Base-by-base conservation (phyloP, 176 grass and related monocot species). In the Pharus latifolius region DNA sequence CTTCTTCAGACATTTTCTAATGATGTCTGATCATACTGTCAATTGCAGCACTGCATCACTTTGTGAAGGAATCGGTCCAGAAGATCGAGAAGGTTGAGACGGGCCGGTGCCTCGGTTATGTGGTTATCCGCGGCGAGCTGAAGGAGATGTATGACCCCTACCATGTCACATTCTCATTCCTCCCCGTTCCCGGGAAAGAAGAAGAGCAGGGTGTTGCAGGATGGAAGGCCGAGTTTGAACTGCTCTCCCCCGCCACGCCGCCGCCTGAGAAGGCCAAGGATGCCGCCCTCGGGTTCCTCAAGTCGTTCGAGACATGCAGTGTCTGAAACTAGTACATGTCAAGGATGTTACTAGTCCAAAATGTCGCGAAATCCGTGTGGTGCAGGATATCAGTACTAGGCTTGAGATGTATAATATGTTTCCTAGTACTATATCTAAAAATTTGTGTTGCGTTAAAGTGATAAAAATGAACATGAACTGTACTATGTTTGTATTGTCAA, bases 141-240 rank as follows among this genome's bases (percentile, higher is more conserved):
- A 75, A 65, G 18, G 24, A 76, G 27, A 28, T 78, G 50, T 87
- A 82, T 16, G 65, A 87, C 3, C 84, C 78, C 18, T 82, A 82
- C 50, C 56, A 52, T 52, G 78, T 87, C 46, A 78, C 78, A 25
- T 62, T 82, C 65, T 44, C 78, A 2, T 82, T 87, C 16, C 7
- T 52, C 23, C 78, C 78, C 0, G 70, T 81, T 13, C 22, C 46
- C 0, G 65, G 64, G 13, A 81, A 65, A 18, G 83, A 81, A 67
- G 40, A 12, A 0, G 69, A 86, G 41, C 63, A 66, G 57, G 81
- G 78, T 40, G 42, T 62, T 1, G 78, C 70, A 4, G 71, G 55
- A 47, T 86, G 83, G 83, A 81, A 81, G 64, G 77, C 83, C 1
- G 78, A 86, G 46, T 86, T 86, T 35, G 60, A 61, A 44, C 56